These are phyloP conservation scores for Teunomyces tritomae DNA, from an alignment of 805 yeast species.

Conservation along the genomic window DNA sequence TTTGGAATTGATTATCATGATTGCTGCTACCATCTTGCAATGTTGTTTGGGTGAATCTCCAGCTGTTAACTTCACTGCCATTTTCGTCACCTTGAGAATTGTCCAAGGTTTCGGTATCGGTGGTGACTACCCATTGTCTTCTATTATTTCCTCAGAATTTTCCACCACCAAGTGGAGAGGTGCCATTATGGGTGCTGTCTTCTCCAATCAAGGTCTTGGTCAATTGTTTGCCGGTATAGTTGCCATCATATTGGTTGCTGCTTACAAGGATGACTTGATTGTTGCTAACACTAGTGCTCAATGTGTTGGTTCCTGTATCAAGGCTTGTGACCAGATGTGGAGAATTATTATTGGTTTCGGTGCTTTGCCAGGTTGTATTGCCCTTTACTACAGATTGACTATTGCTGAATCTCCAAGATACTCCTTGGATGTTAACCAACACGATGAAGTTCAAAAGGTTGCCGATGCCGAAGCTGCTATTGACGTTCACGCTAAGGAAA, in stretches of 20 bases:
- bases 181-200: slow-evolving; percentile 94
- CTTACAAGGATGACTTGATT: slow-evolving; percentile 61
- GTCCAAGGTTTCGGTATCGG: slow-evolving; percentile 95
- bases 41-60: slow-evolving; percentile 70
- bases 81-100: slow-evolving; percentile 75
- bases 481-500: slow-evolving; percentile 35
- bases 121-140: slow-evolving; percentile 93
- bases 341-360: slow-evolving; percentile 88
- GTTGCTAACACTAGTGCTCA: slow-evolving; percentile 51
- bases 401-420: slow-evolving; percentile 95
- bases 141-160: slow-evolving; percentile 90
- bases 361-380: slow-evolving; percentile 81
- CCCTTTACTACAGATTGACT: slow-evolving; percentile 87
- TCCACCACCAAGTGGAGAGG: slow-evolving; percentile 97
- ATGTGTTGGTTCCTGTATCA: slow-evolving; percentile 66
- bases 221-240: slow-evolving; percentile 86
- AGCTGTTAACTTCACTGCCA: slow-evolving; percentile 70
- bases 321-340: slow-evolving; percentile 93
- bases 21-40: slow-evolving; percentile 74
- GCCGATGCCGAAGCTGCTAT: slow-evolving; percentile 47
- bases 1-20: slow-evolving; percentile 80
- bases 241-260: slow-evolving; percentile 72
- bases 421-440: slow-evolving; percentile 69
- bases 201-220: slow-evolving; percentile 97
- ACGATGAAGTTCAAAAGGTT: slow-evolving; percentile 53